phyloP scores from a whole-genome alignment of 441 rosid species.

The Dalechampia spathulata region DNA sequence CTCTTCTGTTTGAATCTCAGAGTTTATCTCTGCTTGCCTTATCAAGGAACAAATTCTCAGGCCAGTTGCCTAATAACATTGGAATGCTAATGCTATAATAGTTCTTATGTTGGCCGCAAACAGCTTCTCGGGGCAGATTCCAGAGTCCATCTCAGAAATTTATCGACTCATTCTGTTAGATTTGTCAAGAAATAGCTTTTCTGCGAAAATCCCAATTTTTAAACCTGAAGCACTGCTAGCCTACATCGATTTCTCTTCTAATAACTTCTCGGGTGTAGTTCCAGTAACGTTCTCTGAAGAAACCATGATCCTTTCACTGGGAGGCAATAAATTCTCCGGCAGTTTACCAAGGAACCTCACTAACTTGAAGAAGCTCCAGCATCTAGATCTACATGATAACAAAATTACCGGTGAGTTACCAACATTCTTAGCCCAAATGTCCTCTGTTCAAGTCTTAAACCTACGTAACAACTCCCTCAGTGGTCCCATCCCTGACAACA shows the following conservation, averaged over 20 bases:
- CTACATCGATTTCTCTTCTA: slow-evolving; percentile 24
- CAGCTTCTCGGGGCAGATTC: slow-evolving; percentile 29
- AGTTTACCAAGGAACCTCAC: slow-evolving; percentile 20
- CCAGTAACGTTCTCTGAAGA: slow-evolving; percentile 21
- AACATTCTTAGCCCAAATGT: slow-evolving; percentile 15
- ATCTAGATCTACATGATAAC: slow-evolving; percentile 30
- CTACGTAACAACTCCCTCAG: slow-evolving; percentile 24
- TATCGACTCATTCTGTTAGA: slow-evolving; percentile 24
- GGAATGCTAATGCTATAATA: slow-evolving; percentile 16
- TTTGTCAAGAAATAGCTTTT: slow-evolving; percentile 20
- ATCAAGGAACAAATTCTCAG: slow-evolving; percentile 26
- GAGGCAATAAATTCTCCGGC: slow-evolving; percentile 27
- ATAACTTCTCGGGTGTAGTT: slow-evolving; percentile 27
- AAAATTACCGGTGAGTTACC: slow-evolving; percentile 27
- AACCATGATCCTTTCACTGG: slow-evolving; percentile 19
- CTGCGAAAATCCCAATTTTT: slow-evolving; percentile 22
- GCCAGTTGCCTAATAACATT: slow-evolving; percentile 25
- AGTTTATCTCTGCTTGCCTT: slow-evolving; percentile 21
- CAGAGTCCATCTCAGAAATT: slow-evolving; percentile 20
- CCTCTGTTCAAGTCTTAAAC: slow-evolving; percentile 23
- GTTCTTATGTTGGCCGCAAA: slow-evolving; percentile 21
- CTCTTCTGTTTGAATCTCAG: slow-evolving; percentile 14
- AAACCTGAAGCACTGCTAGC: slow-evolving; percentile 14
- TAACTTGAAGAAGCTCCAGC: slow-evolving; percentile 22
- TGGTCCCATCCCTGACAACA: slow-evolving; percentile 14